phyloP scores from a whole-genome alignment of 352 stramenopile species.

The Phytophthora syringae region DNA sequence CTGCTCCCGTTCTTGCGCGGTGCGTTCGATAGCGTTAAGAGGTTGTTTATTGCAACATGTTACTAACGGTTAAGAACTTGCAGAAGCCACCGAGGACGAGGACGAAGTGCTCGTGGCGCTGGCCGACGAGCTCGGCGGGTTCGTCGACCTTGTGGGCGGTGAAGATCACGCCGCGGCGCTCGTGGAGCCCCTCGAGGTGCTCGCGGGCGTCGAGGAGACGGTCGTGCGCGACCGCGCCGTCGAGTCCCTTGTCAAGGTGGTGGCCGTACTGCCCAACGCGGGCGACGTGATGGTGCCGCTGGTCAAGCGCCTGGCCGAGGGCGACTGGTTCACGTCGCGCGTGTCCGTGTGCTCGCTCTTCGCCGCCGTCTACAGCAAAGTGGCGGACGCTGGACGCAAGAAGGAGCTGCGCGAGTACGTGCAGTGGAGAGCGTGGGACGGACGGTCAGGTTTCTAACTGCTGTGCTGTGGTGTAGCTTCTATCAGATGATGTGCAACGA shows the following conservation, averaged over 20 bases:
- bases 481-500: constrained; percentile 86
- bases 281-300: constrained; percentile 78
- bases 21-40: constrained; percentile 27
- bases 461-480: constrained; percentile 44
- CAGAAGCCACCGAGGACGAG: constrained; percentile 91
- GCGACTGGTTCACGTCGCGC: constrained; percentile 91
- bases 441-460: constrained; percentile 2
- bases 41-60: constrained; percentile 4
- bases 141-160: constrained; percentile 91
- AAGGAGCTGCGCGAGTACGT: constrained; percentile 88
- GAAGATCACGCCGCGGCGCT: constrained; percentile 67
- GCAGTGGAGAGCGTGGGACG: no score
- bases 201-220: constrained; percentile 94
- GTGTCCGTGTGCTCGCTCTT: constrained; percentile 89
- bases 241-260: constrained; percentile 77
- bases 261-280: constrained; percentile 63
- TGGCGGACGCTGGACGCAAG: constrained; percentile 63
- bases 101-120: constrained; percentile 94
- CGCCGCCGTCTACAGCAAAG: constrained; percentile 71
- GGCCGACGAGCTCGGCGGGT: constrained; percentile 88
- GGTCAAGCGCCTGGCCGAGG: constrained; percentile 79
- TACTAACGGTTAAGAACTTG: constrained; percentile 14
- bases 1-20: constrained; percentile 91
- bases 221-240: constrained; percentile 91
- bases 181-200: constrained; percentile 91